Conservation (phyloP, 345 rosid species). For the Eucalyptus erythrocorys region DNA sequence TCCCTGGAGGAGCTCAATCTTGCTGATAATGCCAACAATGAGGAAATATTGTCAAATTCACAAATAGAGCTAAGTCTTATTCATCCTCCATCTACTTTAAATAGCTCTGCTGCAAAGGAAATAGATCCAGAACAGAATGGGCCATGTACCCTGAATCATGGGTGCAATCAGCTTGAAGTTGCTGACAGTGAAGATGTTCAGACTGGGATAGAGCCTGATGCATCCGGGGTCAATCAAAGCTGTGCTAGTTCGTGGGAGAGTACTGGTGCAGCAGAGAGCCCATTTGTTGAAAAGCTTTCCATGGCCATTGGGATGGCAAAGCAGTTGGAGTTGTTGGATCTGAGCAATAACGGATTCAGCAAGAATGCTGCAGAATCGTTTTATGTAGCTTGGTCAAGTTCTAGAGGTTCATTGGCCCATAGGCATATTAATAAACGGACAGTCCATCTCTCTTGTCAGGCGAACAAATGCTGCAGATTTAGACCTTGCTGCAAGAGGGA, state of each 20-base stretch:
- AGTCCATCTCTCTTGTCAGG: slow-evolving; percentile 47
- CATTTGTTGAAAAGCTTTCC: slow-evolving; percentile 36
- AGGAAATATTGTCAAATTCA: slow-evolving; percentile 5
- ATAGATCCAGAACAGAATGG: slow-evolving; percentile 3
- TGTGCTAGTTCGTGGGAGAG: slow-evolving; percentile 37
- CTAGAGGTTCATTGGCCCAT: slow-evolving; percentile 25
- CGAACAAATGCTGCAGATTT: slow-evolving; percentile 39
- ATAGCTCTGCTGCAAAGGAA: neutral
- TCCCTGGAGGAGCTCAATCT: slow-evolving; percentile 69
- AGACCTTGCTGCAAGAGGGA: slow-evolving; percentile 75
- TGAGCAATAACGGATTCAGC: slow-evolving; percentile 68
- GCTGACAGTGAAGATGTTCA: slow-evolving; percentile 83
- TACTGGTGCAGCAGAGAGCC: slow-evolving; percentile 15
- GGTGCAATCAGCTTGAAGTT: slow-evolving; percentile 47
- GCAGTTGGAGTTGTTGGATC: slow-evolving; percentile 46
- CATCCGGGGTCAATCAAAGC: slow-evolving; percentile 22
- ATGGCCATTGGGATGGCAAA: slow-evolving; percentile 52
- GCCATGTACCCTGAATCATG: slow-evolving; percentile 19
- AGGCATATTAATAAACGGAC: slow-evolving; percentile 45
- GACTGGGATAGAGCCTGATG: slow-evolving; percentile 11
- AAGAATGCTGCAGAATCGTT: slow-evolving; percentile 27
- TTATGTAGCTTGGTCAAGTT: slow-evolving; percentile 52
- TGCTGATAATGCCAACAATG: slow-evolving; percentile 33
- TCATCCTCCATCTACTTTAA: slow-evolving; percentile 3
- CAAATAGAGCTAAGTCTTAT: neutral